Evolutionary conservation across 2,329 filamentous ascomycete species (phyloP), one percentile per base, ranked within the genome.

Genomic region (Rhinocladiella similis): DNA sequence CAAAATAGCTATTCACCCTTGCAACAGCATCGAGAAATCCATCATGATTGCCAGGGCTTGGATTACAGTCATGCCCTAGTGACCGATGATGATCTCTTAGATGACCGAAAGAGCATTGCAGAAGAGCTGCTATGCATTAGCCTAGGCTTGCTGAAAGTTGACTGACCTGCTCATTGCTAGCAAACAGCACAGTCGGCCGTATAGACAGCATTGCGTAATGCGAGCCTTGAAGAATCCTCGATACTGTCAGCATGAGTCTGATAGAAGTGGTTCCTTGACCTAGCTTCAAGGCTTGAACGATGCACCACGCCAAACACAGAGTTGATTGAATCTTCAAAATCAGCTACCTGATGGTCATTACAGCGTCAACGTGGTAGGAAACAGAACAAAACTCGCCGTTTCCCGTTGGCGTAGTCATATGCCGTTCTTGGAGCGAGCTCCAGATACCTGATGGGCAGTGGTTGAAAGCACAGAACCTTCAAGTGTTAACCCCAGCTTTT

Each of bases 171-270:
- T 18, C 6, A 19, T 43, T 13, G 22, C 19, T 12, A 56, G 27
- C 16, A 49, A 20, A 14, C 25, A 41, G 14, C 53, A 51, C 53
- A 51, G 16, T 47, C 47, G 14, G 53, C 14, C 14, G 53, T 47
- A 49, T 56, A 56, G 38, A 51, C n/a, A 7, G 38, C 51, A 18
- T 56, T 51, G 12, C 53, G 47, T 10, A 56, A 33, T 19, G 53
- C 53, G 22, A 41, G 51, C 53, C 53, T 51, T 18, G 47, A 20
- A 19, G 47, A 4, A 19, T 56, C 53, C 9, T 48, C 45, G 5
- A 27, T 25, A n/a, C 51, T 18, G 16, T 2, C 39, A 16, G 16
- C 6, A 6, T 18, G 16, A 16, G 19, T 13, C 35, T 25, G 18
- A 35, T 25, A 27, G 27, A 52, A 56, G 7, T 56, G 53, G 5